Evolutionary conservation across 1,284 basidiomycete genomes (phyloP).

Genomic region (Trichosporon inkin): DNA sequence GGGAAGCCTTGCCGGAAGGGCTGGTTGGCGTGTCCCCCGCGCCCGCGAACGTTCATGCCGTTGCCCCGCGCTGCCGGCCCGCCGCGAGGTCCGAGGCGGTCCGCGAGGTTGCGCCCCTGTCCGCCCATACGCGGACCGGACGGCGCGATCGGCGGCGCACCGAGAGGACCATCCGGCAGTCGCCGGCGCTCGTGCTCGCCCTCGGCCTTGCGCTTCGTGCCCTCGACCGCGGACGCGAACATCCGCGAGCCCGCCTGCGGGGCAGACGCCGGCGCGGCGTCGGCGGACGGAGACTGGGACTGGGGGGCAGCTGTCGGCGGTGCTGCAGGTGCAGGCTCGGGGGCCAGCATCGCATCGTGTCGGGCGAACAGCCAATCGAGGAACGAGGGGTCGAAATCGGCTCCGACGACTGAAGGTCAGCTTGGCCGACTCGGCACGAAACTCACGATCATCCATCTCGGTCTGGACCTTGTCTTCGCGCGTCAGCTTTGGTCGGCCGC

Average conservation of each 20-base stretch:
- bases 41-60: constrained; percentile 26
- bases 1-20: constrained; percentile 14
- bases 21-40: constrained; percentile 14
- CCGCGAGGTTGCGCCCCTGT: constrained; percentile 25
- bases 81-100: constrained; percentile 20
- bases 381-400: constrained; percentile 39
- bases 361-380: constrained; percentile 42
- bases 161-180: constrained; percentile 19
- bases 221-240: constrained; percentile 23
- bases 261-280: constrained; percentile 8
- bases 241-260: constrained; percentile 14
- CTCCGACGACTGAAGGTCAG: constrained; percentile 30
- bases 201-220: constrained; percentile 28
- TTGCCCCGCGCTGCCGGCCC: constrained; percentile 20
- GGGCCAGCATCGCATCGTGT: constrained; percentile 15
- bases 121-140: constrained; percentile 20
- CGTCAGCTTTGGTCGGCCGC: constrained; percentile 13
- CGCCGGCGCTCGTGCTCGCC: constrained; percentile 23
- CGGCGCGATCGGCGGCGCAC: constrained; percentile 19
- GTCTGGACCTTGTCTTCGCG: constrained; percentile 36
- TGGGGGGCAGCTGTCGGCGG: constrained; percentile 10
- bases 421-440: not conserved
- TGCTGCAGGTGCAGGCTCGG: constrained; percentile 12
- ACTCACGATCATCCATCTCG: constrained; percentile 44
- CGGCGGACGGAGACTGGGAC: not conserved